Evolutionary conservation across 768 basidiomycete species (phyloP), one percentile per base, ranked within the genome.

Genomic region (Rhodotorula paludigena): DNA sequence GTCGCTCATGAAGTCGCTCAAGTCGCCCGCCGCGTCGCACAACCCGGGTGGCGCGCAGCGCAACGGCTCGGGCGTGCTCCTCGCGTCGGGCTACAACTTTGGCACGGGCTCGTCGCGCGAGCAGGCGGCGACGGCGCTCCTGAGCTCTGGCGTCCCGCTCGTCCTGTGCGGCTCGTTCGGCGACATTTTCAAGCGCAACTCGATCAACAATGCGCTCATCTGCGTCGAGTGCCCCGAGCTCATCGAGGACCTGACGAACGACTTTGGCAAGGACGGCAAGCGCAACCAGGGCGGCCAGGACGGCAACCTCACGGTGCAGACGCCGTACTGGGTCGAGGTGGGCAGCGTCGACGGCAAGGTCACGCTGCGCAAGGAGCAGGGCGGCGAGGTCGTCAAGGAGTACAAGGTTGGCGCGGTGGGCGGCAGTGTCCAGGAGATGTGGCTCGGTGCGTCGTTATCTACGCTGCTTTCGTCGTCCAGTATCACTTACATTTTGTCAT

Each of bases 111-210:
- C 93, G 0, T 97, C 94, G 35, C 87, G 96, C 60, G 96, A 99
- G 80, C 96, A 99, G 77, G 96, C 96, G 4, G 96, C 96, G 23
- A 99, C 96, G 1, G 94, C 96, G 3, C 86, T 99, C 70, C 92
- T 92, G 77, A 85, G 92, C 12, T 90, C 94, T 0, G 94, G 96
- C 23, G 80, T 99, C 8, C 91, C 92, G 8, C 81, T 96, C 57
- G 92, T 99, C 62, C 84, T 99, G 64, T 92, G 92, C n/a, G 96
- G 93, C 41, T 96, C 92, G 38, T 99, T 99, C 74, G 94, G 96
- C 16, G 96, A 99, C 78, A 98, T 98, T 76, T 99, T 96, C 84
- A 97, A 98, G 82, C 86, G 96, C 39, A 99, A 99, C 78, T 89
- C 92, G 25, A 98, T 98, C 81, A 99, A 99, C 81, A 98, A 99